Percentiles rank a stretch among this genome's conserved stretches.
Conservation (phyloP, 441 rosid species). For the Syzygium syzygioides region DNA sequence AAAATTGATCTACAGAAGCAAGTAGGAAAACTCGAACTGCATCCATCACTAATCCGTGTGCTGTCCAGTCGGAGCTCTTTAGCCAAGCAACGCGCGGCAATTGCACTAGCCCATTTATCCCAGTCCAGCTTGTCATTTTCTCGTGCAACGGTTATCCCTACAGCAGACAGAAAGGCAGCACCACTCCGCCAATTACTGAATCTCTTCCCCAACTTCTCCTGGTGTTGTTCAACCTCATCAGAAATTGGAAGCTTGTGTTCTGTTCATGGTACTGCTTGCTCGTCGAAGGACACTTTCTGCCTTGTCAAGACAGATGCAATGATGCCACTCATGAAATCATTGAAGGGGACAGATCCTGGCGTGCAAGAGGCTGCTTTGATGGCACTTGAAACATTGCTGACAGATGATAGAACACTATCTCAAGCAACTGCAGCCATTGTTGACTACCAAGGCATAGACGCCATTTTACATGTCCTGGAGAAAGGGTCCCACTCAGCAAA, state of each 20-base stretch:
- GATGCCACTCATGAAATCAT: conserved; percentile 34
- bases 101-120: conserved; percentile 45
- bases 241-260: conserved; percentile 17
- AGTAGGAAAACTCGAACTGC: conserved; percentile 36
- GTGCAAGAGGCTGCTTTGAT: conserved; percentile 47
- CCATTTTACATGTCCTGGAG: conserved; percentile 39
- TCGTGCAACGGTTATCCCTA: conserved; percentile 4
- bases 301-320: conserved; percentile 46
- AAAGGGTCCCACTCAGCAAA: conserved; percentile 39
- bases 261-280: conserved; percentile 45
- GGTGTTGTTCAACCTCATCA: conserved; percentile 35
- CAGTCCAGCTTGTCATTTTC: conserved; percentile 22
- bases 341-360: conserved; percentile 32
- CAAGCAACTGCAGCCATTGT: conserved; percentile 36
- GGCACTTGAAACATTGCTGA: conserved; percentile 47
- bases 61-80: conserved; percentile 38
- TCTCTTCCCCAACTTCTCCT: conserved; percentile 20
- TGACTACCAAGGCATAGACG: conserved; percentile 33
- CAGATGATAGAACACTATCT: conserved; percentile 23
- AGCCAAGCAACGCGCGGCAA: conserved; percentile 40
- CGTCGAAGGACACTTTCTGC: conserved; percentile 36
- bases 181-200: conserved; percentile 11
- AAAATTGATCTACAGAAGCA: conserved; percentile 41
- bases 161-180: conserved; percentile 3
- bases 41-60: conserved; percentile 34